These are phyloP conservation scores for Globisporangium splendens DNA, from an alignment of 352 stramenopile genomes.

Conservation along the genomic window DNA sequence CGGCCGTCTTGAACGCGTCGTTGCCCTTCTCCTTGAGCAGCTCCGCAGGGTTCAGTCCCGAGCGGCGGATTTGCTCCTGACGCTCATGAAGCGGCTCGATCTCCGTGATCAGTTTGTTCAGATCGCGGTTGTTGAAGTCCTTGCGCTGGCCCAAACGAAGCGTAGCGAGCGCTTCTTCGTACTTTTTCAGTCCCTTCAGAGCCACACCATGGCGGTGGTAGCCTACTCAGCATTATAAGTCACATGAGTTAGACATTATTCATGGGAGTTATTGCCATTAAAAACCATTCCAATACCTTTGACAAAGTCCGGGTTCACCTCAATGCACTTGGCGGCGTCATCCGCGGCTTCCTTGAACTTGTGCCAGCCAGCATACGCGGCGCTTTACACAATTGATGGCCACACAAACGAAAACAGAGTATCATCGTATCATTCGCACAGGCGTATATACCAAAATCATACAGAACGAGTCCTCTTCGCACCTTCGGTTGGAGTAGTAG, in stretches of 20 bases:
- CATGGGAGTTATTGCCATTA: no score
- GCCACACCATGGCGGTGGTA: constrained; percentile 94
- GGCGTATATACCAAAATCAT: no score
- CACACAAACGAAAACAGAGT: neutral
- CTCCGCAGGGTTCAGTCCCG: constrained; percentile 78
- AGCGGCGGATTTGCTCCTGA: constrained; percentile 59
- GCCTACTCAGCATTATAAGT: constrained; percentile 22
- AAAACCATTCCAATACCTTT: constrained; percentile 50
- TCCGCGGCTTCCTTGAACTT: constrained; percentile 84
- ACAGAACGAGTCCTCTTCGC: no score
- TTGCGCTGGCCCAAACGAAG: constrained; percentile 69
- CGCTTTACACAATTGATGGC: constrained; percentile 24
- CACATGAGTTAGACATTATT: no score
- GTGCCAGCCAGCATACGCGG: constrained; percentile 54
- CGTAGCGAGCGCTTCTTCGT: constrained; percentile 72
- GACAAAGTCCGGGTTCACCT: constrained; percentile 92
- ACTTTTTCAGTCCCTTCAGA: constrained; percentile 86
- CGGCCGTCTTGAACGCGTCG: constrained; percentile 89
- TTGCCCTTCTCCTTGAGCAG: constrained; percentile 93
- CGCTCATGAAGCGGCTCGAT: constrained; percentile 76
- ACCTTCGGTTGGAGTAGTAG: constrained; percentile 94
- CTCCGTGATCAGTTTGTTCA: constrained; percentile 78
- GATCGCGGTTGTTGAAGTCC: constrained; percentile 83
- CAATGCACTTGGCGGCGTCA: constrained; percentile 88
- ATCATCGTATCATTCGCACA: no score